Evolutionary conservation across 345 rosid species (phyloP), one percentile per base, ranked within the genome.

Genomic region (Kandelia obovata): DNA sequence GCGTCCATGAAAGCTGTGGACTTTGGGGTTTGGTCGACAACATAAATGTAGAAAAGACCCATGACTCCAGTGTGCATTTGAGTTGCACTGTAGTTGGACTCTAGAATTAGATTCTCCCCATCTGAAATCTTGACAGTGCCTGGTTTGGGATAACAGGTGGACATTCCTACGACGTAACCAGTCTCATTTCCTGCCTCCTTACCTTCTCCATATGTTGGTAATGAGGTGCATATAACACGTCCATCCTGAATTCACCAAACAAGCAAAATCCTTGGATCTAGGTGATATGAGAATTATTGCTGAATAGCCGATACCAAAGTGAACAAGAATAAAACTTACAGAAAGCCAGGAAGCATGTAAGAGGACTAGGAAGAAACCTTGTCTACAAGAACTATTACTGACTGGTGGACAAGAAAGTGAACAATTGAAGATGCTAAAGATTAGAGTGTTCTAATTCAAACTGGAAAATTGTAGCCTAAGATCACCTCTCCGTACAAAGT

Each of bases 151-250:
- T 89, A 89, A 82, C 95, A 94, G 30, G 96, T 72, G 1, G 98
- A 84, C 97, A 94, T 91, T 75, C 98, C 98, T 25, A 94, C 96
- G 20, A 94, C 73, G 55, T 91, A 91, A 62, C 97, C 98, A 64
- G 84, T 83, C 77, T 94, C 98, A 25, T 94, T 84, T 67, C 98
- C 98, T 15, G 86, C 84, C 78, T 89, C 95, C 20, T 62, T 75
- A 66, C 97, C 97, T 21, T 77, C 61, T 17, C 98, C 98, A 35
- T 91, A 94, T 58, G 46, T 74, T 0, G 97, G 83, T 11, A 69
- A 28, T 17, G 98, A 94, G 69, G 82, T 69, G 60, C 92, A 91
- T 17, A 91, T 73, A 15, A 67, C 77, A 31, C 79, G 78, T 59
- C 95, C 97, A 57, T 81, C 85, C 98, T 89, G 82, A 67, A 67